Evolutionary conservation across 257 asterid species (phyloP).

Genomic region (Ajuga chamaepitys): DNA sequence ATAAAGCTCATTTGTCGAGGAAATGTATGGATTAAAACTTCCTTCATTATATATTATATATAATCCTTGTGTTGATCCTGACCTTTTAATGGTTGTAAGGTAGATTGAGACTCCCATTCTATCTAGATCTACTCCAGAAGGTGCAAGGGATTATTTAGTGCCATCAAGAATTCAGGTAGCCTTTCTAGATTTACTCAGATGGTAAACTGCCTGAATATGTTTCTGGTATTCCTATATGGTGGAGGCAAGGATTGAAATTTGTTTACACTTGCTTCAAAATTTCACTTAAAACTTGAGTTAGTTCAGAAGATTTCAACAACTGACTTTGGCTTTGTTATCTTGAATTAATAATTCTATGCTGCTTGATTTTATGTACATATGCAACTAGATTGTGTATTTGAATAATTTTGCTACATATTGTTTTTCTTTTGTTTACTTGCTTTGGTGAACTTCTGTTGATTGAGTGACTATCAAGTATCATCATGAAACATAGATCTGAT

Average conservation of each 20-base stretch:
- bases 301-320: no score
- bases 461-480: slow-evolving; percentile 7
- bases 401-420: no score
- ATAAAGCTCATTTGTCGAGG: slow-evolving; percentile 1
- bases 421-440: no score
- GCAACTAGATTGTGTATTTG: no score
- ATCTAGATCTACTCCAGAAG: slow-evolving; percentile 99
- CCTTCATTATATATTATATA: neutral
- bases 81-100: slow-evolving; percentile 71
- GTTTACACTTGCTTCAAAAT: neutral
- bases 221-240: neutral
- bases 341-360: no score
- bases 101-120: slow-evolving; percentile 99
- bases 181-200: neutral
- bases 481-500: slow-evolving; percentile 24
- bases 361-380: no score
- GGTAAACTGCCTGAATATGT: neutral
- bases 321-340: no score
- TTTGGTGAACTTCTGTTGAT: neutral
- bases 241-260: neutral
- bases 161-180: slow-evolving; percentile 97
- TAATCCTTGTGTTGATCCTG: slow-evolving; percentile 59
- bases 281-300: no score
- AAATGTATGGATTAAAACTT: neutral
- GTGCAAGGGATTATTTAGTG: slow-evolving; percentile 97